Percentiles rank a stretch among this genome's conserved stretches.
These are phyloP conservation scores for Lineolata rhizophorae DNA, from an alignment of 495 filamentous ascomycete species.

Conservation along the genomic window DNA sequence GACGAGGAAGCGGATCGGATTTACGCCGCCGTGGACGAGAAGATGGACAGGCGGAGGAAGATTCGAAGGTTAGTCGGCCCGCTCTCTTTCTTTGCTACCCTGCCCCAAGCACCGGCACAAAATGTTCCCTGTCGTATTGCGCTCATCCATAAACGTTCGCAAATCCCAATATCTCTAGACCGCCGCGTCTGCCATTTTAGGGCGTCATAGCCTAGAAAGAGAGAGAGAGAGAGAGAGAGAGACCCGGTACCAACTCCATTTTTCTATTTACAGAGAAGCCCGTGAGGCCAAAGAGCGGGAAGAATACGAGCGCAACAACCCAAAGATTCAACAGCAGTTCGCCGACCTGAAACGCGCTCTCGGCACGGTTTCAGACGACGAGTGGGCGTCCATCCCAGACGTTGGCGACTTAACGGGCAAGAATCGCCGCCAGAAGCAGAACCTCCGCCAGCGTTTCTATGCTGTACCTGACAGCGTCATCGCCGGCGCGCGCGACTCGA, in stretches of 20 bases:
- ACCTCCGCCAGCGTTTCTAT: slow-evolving; percentile 69
- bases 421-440: slow-evolving; percentile 67
- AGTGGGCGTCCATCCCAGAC: slow-evolving; percentile 90
- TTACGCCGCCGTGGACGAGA: slow-evolving; percentile 87
- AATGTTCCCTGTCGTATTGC: no score
- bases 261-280: slow-evolving; percentile 66
- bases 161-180: no score
- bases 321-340: slow-evolving; percentile 97
- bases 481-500: slow-evolving; percentile 55
- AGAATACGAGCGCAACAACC: slow-evolving; percentile 90
- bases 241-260: slow-evolving; percentile 70
- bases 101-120: no score
- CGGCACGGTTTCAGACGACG: slow-evolving; percentile 74
- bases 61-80: slow-evolving; percentile 61
- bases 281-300: slow-evolving; percentile 78
- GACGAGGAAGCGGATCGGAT: slow-evolving; percentile 95
- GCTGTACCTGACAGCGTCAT: slow-evolving; percentile 95
- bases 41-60: slow-evolving; percentile 76
- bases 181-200: no score
- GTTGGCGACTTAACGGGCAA: slow-evolving; percentile 91
- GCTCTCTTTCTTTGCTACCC: slow-evolving; percentile 11
- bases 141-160: slow-evolving; percentile 16
- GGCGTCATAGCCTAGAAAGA: no score
- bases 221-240: no score
- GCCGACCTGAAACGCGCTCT: slow-evolving; percentile 84